Evolutionary conservation across 768 basidiomycete genomes (phyloP).

Genomic region (Serendipita indica): DNA sequence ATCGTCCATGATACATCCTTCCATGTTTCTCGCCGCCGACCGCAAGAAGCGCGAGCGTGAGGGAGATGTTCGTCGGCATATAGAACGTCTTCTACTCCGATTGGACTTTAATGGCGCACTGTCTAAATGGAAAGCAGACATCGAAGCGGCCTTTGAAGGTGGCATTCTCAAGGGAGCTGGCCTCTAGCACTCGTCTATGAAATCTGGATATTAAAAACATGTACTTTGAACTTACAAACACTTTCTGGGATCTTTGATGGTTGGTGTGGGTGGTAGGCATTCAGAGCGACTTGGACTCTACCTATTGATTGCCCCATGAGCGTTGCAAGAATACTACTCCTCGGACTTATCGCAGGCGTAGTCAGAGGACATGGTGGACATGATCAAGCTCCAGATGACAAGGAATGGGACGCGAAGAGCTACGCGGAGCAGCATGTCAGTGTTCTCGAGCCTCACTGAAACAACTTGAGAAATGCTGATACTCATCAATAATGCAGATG

Average conservation of each 20-base stretch:
- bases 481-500: background rate
- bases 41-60: slow-evolving; percentile 31
- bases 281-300: background rate
- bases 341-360: background rate
- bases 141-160: background rate
- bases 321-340: background rate
- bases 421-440: background rate
- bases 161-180: background rate
- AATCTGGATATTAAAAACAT: too few species aligned
- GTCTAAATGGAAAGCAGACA: slow-evolving; percentile 24
- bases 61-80: slow-evolving; percentile 58
- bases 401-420: background rate
- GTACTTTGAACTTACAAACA: background rate
- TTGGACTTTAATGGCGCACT: slow-evolving; percentile 75
- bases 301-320: background rate
- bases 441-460: background rate
- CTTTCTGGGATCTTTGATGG: background rate
- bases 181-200: background rate
- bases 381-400: background rate
- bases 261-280: background rate
- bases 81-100: slow-evolving; percentile 67
- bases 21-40: background rate
- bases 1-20: background rate
- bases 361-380: background rate
- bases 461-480: background rate